phyloP scores from a whole-genome alignment of 371 early-diverging fungal species.

The Umbelopsis sp. region DNA sequence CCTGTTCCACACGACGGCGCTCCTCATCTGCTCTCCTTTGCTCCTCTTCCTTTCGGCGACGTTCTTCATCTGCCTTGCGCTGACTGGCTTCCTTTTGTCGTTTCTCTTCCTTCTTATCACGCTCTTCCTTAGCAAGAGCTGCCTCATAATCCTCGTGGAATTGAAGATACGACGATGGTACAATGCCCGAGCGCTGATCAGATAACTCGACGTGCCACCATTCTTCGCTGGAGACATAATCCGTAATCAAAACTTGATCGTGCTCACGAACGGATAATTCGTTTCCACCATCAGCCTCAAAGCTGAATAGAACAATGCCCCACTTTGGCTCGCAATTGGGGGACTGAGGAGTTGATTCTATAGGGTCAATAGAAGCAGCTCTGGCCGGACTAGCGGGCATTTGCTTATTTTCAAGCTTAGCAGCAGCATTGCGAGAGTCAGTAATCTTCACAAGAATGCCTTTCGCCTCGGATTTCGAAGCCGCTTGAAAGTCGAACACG shows the following conservation, averaged over 20 bases:
- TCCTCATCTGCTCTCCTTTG: slow-evolving; percentile 30
- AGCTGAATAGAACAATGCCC: slow-evolving; percentile 79
- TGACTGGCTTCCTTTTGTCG: slow-evolving; percentile 18
- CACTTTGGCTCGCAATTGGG: slow-evolving; percentile 44
- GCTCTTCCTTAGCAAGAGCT: slow-evolving; percentile 20
- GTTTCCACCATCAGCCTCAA: slow-evolving; percentile 71
- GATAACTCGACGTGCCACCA: slow-evolving; percentile 68
- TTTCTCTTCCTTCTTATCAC: slow-evolving; percentile 1
- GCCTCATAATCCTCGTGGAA: slow-evolving; percentile 40
- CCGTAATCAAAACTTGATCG: slow-evolving; percentile 73
- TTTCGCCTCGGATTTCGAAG: slow-evolving; percentile 67
- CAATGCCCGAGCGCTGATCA: slow-evolving; percentile 49
- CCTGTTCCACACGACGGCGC: slow-evolving; percentile 25
- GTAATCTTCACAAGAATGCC: slow-evolving; percentile 64
- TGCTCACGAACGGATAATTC: slow-evolving; percentile 73
- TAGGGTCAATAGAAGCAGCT: slow-evolving; percentile 4
- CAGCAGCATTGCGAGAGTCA: slow-evolving; percentile 37
- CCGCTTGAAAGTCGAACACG: slow-evolving; percentile 63
- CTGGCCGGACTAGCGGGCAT: slow-evolving; percentile 35
- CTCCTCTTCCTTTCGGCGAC: slow-evolving; percentile 33
- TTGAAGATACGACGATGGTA: slow-evolving; percentile 58
- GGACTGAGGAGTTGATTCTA: not conserved
- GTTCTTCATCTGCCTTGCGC: slow-evolving; percentile 29
- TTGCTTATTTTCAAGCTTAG: slow-evolving; percentile 30
- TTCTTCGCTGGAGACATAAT: slow-evolving; percentile 66